These are phyloP conservation scores for Catunica adiposa DNA, from an alignment of 2,329 filamentous ascomycete species.

Conservation along the genomic window DNA sequence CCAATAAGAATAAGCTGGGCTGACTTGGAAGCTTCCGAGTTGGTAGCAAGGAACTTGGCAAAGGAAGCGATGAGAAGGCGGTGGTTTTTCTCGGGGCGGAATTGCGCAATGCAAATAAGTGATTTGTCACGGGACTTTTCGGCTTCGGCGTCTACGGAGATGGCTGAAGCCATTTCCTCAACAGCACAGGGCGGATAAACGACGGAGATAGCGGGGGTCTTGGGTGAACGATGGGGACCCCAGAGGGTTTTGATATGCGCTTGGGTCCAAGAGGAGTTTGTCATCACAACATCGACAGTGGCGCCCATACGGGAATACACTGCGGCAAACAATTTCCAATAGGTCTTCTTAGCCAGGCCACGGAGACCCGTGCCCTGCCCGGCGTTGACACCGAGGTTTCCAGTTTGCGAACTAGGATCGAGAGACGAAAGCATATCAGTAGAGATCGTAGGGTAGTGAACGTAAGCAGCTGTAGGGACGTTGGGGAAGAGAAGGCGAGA, in stretches of 20 bases:
- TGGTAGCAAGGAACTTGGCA: slow-evolving; percentile 50
- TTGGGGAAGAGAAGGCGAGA: slow-evolving; percentile 64
- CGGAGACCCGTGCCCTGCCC: slow-evolving; percentile 59
- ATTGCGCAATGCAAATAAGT: slow-evolving; percentile 89
- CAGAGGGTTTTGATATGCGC: slow-evolving; percentile 66
- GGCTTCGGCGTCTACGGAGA: slow-evolving; percentile 53
- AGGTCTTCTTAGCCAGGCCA: slow-evolving; percentile 56
- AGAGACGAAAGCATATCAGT: slow-evolving; percentile 90
- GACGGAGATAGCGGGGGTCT: slow-evolving; percentile 40
- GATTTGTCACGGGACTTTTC: slow-evolving; percentile 54
- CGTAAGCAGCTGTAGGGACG: slow-evolving; percentile 79
- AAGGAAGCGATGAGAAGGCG: slow-evolving; percentile 73
- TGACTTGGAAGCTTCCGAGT: slow-evolving; percentile 31
- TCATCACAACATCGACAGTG: slow-evolving; percentile 86
- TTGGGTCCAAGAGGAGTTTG: slow-evolving; percentile 91
- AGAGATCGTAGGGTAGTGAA: slow-evolving; percentile 95
- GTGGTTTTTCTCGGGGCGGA: slow-evolving; percentile 95
- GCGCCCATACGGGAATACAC: slow-evolving; percentile 72
- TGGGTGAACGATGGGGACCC: slow-evolving; percentile 39
- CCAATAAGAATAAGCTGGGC: slow-evolving; percentile 71
- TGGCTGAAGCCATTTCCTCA: slow-evolving; percentile 57
- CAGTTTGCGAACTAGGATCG: slow-evolving; percentile 41
- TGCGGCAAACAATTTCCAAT: slow-evolving; percentile 74
- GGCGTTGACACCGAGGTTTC: slow-evolving; percentile 60
- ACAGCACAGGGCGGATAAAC: slow-evolving; percentile 91